Evolutionary conservation across 805 yeast species (phyloP), one percentile per base, ranked within the genome.

Genomic region (Cyberlindnera xylosilytica): DNA sequence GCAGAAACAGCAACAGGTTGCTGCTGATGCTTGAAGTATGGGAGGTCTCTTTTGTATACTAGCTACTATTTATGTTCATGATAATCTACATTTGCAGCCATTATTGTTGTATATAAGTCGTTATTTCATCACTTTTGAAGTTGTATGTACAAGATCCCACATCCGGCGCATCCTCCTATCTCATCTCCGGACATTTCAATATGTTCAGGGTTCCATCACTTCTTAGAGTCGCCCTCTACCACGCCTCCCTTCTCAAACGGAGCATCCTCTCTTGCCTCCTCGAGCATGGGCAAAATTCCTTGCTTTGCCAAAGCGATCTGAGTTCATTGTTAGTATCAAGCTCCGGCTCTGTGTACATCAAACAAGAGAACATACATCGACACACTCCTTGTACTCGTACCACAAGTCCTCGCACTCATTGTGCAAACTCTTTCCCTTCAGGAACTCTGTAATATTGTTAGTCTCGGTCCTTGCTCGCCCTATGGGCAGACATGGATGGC

Each of bases 341-440:
- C n/a, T n/a, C n/a, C n/a, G n/a, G n/a, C n/a, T n/a, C n/a, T n/a
- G n/a, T n/a, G n/a, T n/a, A n/a, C n/a, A n/a, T n/a, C n/a, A n/a
- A n/a, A n/a, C n/a, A n/a, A n/a, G n/a, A n/a, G n/a, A n/a, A n/a
- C 57, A 13, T 35, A 76, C 77, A 53, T 87, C 83, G 22, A 93
- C 81, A 66, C 99, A 93, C n/a, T 80, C 81, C 54, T 86, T 87
- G 63, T 93, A 93, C 41, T 79, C 82, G 45, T 78, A 76, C 97
- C 97, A 93, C 24, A 87, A 74, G 23, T 83, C 91, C 41, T 87
- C 83, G 65, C 99, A 93, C 64, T 91, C 97, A 61, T 91, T 91
- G 54, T 83, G 74, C 42, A 78, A 65, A 29, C 72, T 65, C 37
- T 65, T 63, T 3, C 74, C 74, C 47, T 76, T 76, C 36, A 85